Evolutionary conservation across 2,329 filamentous ascomycete species (phyloP).

Genomic region (Shiraia bambusicola): DNA sequence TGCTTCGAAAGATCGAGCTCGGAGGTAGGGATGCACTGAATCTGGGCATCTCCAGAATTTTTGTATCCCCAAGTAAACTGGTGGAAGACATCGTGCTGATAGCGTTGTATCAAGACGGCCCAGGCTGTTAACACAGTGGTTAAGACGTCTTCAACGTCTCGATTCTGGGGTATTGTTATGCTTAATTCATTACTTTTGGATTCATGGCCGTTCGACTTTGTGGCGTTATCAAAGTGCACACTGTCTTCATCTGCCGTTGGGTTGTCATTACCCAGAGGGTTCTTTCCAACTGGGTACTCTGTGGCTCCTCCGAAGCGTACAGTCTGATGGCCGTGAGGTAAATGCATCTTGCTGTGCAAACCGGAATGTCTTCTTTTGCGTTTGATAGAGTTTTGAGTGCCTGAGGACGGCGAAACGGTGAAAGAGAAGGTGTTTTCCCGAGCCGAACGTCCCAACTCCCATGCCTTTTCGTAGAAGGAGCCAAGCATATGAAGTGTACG

Average conservation of each 20-base stretch:
- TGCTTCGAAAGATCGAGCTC: slow-evolving; percentile 22
- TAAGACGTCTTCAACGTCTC: slow-evolving; percentile 13
- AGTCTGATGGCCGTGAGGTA: slow-evolving; percentile 19
- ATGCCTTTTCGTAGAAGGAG: slow-evolving; percentile 22
- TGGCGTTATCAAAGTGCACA: slow-evolving; percentile 1
- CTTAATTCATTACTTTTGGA: slow-evolving; percentile 18
- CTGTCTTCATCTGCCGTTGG: slow-evolving; percentile 5
- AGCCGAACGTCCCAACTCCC: slow-evolving; percentile 11
- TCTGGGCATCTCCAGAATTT: slow-evolving; percentile 5
- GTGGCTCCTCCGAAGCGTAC: slow-evolving; percentile 17
- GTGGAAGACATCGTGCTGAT: slow-evolving; percentile 36
- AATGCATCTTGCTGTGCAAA: slow-evolving; percentile 19
- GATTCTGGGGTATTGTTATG: slow-evolving; percentile 13
- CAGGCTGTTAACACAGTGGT: slow-evolving; percentile 34
- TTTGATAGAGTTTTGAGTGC: not conserved
- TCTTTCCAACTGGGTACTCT: slow-evolving; percentile 16
- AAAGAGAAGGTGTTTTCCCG: slow-evolving; percentile 10
- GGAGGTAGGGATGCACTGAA: slow-evolving; percentile 19
- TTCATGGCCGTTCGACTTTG: slow-evolving; percentile 3
- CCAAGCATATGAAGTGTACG: slow-evolving; percentile 21
- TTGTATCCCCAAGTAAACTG: slow-evolving; percentile 33
- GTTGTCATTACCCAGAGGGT: slow-evolving; percentile 12
- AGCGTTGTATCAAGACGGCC: slow-evolving; percentile 33
- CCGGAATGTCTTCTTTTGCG: slow-evolving; percentile 8
- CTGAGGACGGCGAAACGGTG: slow-evolving; percentile 2